A percentile compares a stretch with the other conserved stretches of the same genome.
These are phyloP conservation scores for Beta lomatogona DNA, from an alignment of 179 eudicot genomes.

Conservation along the genomic window DNA sequence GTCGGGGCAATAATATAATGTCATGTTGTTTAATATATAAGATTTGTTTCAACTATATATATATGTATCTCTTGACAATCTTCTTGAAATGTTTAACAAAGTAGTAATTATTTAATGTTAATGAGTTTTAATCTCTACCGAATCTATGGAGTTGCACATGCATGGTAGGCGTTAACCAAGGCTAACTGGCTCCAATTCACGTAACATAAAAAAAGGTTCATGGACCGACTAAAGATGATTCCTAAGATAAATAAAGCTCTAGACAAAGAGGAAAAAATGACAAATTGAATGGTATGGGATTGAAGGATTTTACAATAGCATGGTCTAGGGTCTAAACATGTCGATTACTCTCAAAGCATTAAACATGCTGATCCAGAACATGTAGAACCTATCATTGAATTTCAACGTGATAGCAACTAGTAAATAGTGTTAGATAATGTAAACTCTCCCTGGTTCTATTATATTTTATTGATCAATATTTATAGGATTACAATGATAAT, in stretches of 20 bases:
- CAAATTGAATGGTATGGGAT: background rate
- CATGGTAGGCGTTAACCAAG: slow-evolving; percentile 8
- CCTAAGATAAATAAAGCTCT: background rate
- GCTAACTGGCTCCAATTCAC: background rate
- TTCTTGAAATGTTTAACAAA: background rate
- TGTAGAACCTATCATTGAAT: too few relatives aligned
- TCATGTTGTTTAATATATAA: background rate
- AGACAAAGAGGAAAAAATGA: background rate
- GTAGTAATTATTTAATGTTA: background rate
- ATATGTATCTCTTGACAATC: background rate
- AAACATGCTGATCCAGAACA: background rate
- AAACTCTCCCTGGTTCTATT: too few relatives aligned
- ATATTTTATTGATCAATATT: too few relatives aligned
- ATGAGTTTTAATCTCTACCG: background rate
- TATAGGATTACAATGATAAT: too few relatives aligned
- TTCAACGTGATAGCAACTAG: too few relatives aligned
- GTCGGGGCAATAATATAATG: background rate
- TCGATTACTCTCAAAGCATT: background rate
- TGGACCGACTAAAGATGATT: background rate
- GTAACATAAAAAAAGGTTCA: background rate
- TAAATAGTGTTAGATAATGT: too few relatives aligned
- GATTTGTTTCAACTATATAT: too few relatives aligned
- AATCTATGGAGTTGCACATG: slow-evolving; percentile 16
- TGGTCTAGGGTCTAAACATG: background rate
- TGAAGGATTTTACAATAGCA: too few relatives aligned